Conservation (phyloP, 805 yeast species). For the Lachancea thermotolerans region DNA sequence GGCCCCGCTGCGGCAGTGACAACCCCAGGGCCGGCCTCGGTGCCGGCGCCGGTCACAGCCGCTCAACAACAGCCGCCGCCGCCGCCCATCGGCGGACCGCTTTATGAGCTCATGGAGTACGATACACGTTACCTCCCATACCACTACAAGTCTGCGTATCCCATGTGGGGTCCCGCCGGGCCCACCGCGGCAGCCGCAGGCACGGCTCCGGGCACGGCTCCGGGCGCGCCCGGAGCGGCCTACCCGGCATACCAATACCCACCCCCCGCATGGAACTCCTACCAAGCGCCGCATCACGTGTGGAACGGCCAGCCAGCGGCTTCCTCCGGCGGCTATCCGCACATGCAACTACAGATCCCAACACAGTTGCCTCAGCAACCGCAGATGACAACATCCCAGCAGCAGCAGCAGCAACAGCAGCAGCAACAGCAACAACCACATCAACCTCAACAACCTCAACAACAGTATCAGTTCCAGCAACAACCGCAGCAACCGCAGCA, state of each 20-base stretch:
- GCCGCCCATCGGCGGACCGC: constrained; percentile 1
- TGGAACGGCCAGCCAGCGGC: no score
- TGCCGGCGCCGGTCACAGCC: background rate
- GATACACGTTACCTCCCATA: background rate
- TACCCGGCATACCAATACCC: no score
- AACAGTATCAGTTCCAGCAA: constrained; percentile 3
- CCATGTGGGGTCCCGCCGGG: background rate
- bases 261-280: no score
- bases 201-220: background rate
- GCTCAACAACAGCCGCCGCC: constrained; percentile 7
- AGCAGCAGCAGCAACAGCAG: constrained; percentile 9
- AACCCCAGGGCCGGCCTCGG: background rate
- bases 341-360: background rate
- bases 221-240: no score
- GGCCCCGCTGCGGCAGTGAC: no score
- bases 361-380: background rate
- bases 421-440: constrained; percentile 8
- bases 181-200: background rate
- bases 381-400: constrained; percentile 1
- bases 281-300: no score
- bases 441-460: background rate
- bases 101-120: constrained; percentile 3
- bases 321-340: background rate
- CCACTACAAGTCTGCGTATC: background rate
- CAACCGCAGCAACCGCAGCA: constrained; percentile 9